Conservation (phyloP, 176 grass and related monocot species). For the Carex parvula region DNA sequence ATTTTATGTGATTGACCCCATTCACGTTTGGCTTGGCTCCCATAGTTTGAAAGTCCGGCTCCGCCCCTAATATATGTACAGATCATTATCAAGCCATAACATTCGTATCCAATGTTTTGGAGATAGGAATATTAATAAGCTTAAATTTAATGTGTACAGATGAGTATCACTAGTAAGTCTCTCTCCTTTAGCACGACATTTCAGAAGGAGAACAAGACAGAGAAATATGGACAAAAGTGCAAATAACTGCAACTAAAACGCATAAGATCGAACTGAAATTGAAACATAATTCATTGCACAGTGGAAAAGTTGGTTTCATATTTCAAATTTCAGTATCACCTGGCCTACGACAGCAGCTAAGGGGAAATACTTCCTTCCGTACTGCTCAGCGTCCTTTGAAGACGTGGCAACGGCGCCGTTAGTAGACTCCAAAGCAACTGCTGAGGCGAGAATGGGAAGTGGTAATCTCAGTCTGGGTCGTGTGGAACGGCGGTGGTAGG, state of each 20-base stretch:
- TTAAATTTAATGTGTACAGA: not conserved
- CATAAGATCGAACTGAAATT: not conserved
- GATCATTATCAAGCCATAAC: not conserved
- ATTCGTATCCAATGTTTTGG: not conserved
- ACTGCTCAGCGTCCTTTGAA: constrained; percentile 24
- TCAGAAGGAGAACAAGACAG: not conserved
- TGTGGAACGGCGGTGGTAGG: not conserved
- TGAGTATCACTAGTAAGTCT: constrained; percentile 1
- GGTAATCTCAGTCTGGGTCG: not conserved
- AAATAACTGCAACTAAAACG: not conserved
- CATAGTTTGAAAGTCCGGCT: no score
- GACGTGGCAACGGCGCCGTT: constrained; percentile 53
- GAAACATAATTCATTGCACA: not conserved
- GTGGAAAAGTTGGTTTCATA: not conserved
- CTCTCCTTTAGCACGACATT: not conserved
- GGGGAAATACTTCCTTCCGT: constrained; percentile 87
- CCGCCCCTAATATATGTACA: not conserved
- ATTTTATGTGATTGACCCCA: no score
- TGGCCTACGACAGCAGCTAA: constrained; percentile 87
- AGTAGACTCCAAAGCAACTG: constrained; percentile 50
- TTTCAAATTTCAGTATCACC: constrained; percentile 32
- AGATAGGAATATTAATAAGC: not conserved
- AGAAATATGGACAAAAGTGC: not conserved
- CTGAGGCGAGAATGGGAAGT: constrained; percentile 32
- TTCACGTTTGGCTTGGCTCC: no score